Evolutionary conservation across 148 eudicot species (phyloP).

Genomic region (Drosera capensis): DNA sequence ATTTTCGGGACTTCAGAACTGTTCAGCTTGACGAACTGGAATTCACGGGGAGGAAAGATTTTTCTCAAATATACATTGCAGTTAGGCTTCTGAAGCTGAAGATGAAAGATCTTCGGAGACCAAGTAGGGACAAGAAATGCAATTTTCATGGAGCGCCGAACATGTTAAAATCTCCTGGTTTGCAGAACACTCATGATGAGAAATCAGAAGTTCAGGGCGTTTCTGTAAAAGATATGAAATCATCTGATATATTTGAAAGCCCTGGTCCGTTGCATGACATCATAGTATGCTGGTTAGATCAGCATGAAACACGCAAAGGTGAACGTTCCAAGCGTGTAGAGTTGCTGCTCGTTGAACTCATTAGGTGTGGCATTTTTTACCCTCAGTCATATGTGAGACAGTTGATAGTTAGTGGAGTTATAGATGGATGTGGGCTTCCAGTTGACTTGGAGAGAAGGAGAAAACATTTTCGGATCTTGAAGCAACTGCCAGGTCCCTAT

Average conservation of each 20-base stretch:
- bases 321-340: conserved; percentile 74
- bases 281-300: conserved; percentile 89
- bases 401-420: conserved; percentile 75
- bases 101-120: conserved; percentile 34
- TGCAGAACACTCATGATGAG: conserved; percentile 12
- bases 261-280: conserved; percentile 89
- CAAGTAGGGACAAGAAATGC: conserved; percentile 18
- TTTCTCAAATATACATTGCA: conserved; percentile 68
- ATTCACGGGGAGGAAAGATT: conserved; percentile 77
- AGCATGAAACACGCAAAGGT: conserved; percentile 58
- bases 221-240: conserved; percentile 16
- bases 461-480: conserved; percentile 67
- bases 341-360: conserved; percentile 57
- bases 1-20: conserved; percentile 62
- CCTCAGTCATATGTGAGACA: conserved; percentile 82
- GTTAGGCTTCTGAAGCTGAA: conserved; percentile 57
- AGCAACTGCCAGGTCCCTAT: conserved; percentile 64
- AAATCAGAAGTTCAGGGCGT: conserved; percentile 11
- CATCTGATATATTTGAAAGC: conserved; percentile 54
- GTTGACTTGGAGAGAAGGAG: conserved; percentile 31
- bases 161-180: conserved; percentile 6
- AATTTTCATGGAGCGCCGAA: conserved; percentile 2
- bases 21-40: conserved; percentile 42
- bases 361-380: conserved; percentile 56
- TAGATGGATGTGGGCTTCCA: conserved; percentile 42